phyloP scores from a whole-genome alignment of 164 flowering plant genomes.

The Euptelea pleiosperma region DNA sequence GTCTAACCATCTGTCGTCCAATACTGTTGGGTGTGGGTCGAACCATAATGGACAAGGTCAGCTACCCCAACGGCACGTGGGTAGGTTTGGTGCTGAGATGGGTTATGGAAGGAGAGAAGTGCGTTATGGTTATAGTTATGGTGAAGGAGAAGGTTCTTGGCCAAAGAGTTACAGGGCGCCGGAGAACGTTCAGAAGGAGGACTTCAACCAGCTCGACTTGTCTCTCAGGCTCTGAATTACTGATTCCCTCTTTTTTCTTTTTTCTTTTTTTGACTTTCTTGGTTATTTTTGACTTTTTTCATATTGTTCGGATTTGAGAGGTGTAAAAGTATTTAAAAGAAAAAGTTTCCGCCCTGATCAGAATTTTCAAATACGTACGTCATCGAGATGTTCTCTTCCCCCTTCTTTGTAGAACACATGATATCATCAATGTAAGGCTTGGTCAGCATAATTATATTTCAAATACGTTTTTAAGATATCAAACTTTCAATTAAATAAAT shows the following conservation, averaged over 20 bases:
- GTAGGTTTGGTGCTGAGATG: slow-evolving; percentile 12
- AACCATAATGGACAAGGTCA: slow-evolving; percentile 6
- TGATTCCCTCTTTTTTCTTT: not conserved
- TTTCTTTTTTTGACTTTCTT: slow-evolving; percentile 3
- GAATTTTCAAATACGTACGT: not conserved
- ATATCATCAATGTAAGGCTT: no score
- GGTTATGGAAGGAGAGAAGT: slow-evolving; percentile 9
- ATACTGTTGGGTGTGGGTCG: not conserved
- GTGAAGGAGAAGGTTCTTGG: slow-evolving; percentile 17
- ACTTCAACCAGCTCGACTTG: slow-evolving; percentile 49
- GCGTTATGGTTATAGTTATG: slow-evolving; percentile 11
- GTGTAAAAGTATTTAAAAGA: not conserved
- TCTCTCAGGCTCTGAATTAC: slow-evolving; percentile 57
- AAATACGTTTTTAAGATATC: no score
- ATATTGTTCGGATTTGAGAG: not conserved
- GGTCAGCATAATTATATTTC: no score
- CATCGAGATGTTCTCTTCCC: not conserved
- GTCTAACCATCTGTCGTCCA: not conserved
- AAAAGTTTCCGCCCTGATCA: not conserved
- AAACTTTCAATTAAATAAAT: no score
- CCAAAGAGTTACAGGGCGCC: slow-evolving; percentile 11
- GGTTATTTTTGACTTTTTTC: not conserved
- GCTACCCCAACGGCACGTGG: slow-evolving; percentile 5
- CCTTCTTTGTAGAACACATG: no score
- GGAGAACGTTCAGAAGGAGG: slow-evolving; percentile 34